These are phyloP conservation scores for Ceratocystis cubensis DNA, from an alignment of 2,329 filamentous ascomycete species.

Conservation along the genomic window DNA sequence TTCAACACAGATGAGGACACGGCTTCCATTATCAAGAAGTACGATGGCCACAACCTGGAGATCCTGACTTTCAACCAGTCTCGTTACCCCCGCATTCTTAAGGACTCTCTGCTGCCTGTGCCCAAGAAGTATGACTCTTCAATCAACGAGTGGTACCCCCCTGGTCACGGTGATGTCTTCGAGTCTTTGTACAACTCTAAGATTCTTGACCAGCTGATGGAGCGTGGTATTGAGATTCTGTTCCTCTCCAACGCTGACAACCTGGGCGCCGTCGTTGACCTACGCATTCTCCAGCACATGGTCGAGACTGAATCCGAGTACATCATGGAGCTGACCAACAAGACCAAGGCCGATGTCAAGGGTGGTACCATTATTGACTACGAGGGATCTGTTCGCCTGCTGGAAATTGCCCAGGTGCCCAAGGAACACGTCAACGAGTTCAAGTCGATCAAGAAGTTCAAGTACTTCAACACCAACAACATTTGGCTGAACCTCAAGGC, in stretches of 20 bases:
- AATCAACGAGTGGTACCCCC: conserved; percentile 96
- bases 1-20: conserved; percentile 99
- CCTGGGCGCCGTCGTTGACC: conserved; percentile 90
- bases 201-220: conserved; percentile 89
- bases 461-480: conserved; percentile 99
- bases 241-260: conserved; percentile 99
- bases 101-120: conserved; percentile 93
- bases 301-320: conserved; percentile 94
- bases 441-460: conserved; percentile 99
- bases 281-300: conserved; percentile 99
- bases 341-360: conserved; percentile 99
- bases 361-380: conserved; percentile 99
- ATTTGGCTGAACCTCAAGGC: conserved; percentile 98
- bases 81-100: conserved; percentile 91
- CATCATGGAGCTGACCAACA: conserved; percentile 99
- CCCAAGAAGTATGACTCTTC: conserved; percentile 78
- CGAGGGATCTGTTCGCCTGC: conserved; percentile 87
- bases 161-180: conserved; percentile 98
- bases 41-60: conserved; percentile 98
- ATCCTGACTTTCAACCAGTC: conserved; percentile 99
- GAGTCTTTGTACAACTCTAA: conserved; percentile 99
- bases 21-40: conserved; percentile 99
- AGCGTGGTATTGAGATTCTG: conserved; percentile 90
- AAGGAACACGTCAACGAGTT: conserved; percentile 99
- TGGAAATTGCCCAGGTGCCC: conserved; percentile 97